These are phyloP conservation scores for Colletotrichum salicis DNA, from an alignment of 2,329 filamentous ascomycete genomes.

Conservation along the genomic window DNA sequence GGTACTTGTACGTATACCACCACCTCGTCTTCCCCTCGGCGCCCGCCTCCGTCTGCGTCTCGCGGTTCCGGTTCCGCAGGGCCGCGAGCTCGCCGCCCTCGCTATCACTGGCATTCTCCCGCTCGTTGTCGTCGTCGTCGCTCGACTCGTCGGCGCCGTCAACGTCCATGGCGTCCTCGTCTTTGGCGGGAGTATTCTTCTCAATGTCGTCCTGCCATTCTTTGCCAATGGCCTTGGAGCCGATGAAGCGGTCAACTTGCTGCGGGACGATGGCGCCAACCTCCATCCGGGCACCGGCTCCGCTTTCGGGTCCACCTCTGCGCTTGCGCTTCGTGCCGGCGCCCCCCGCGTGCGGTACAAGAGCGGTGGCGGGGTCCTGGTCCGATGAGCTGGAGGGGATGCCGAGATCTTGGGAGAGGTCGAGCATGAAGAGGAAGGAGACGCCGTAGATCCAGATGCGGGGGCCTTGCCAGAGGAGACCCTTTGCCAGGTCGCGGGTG, in stretches of 20 bases:
- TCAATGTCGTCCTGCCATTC: slow-evolving; percentile 44
- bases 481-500: slow-evolving; percentile 83
- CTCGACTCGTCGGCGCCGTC: slow-evolving; percentile 22
- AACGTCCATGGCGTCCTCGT: slow-evolving; percentile 49
- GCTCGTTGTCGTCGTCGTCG: slow-evolving; percentile 50
- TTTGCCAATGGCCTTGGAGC: slow-evolving; percentile 52
- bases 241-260: slow-evolving; percentile 45
- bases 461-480: slow-evolving; percentile 82
- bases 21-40: slow-evolving; percentile 49
- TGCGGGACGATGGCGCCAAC: slow-evolving; percentile 57
- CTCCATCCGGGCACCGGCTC: slow-evolving; percentile 65
- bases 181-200: slow-evolving; percentile 42
- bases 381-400: slow-evolving; percentile 44
- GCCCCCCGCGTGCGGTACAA: slow-evolving; percentile 21
- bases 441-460: slow-evolving; percentile 89
- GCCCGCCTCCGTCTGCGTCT: slow-evolving; percentile 35
- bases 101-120: slow-evolving; percentile 47
- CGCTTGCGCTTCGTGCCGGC: slow-evolving; percentile 66
- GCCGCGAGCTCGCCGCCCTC: slow-evolving; percentile 44
- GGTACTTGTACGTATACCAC: slow-evolving; percentile 94
- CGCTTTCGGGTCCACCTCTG: slow-evolving; percentile 53
- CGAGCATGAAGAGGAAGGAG: slow-evolving; percentile 92
- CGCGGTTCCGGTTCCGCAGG: slow-evolving; percentile 44
- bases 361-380: slow-evolving; percentile 35
- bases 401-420: slow-evolving; percentile 77